These are phyloP conservation scores for Exophiala aquamarina DNA, from an alignment of 2,329 filamentous ascomycete genomes.

Conservation along the genomic window DNA sequence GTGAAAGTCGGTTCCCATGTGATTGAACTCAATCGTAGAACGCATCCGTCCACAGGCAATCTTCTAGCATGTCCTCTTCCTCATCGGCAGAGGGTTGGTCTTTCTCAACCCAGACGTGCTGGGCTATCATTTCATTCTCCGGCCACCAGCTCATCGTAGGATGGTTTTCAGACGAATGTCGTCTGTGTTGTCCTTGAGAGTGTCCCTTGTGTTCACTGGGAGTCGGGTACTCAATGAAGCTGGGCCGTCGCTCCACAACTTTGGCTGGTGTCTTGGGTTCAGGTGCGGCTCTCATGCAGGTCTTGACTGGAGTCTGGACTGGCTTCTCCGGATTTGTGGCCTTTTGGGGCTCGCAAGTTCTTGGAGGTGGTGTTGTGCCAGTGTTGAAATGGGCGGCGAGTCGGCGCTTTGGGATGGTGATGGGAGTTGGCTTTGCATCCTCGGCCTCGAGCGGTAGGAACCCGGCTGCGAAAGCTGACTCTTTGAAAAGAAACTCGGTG, in stretches of 20 bases:
- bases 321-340: background rate
- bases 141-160: conserved; percentile 22
- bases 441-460: conserved; percentile 17
- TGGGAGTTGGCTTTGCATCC: conserved; percentile 2
- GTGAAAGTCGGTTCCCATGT: too few species aligned
- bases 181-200: conserved; percentile 6
- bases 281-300: background rate
- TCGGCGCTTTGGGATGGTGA: conserved; percentile 8
- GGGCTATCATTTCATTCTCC: conserved; percentile 12
- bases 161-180: conserved; percentile 15
- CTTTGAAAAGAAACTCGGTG: conserved; percentile 19
- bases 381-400: conserved; percentile 19
- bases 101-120: conserved; percentile 19
- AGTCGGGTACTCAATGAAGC: conserved; percentile 18
- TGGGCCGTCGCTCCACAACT: conserved; percentile 14
- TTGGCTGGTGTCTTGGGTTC: conserved; percentile 1
- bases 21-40: conserved; percentile 17
- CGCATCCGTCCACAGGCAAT: conserved; percentile 16
- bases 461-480: conserved; percentile 12
- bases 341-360: background rate
- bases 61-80: conserved; percentile 21
- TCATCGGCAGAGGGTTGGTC: conserved; percentile 9
- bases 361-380: conserved; percentile 18
- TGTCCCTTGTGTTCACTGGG: conserved; percentile 11
- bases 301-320: conserved; percentile 3